Evolutionary conservation across 345 rosid species (phyloP).

Genomic region (Eucalyptus regnans): DNA sequence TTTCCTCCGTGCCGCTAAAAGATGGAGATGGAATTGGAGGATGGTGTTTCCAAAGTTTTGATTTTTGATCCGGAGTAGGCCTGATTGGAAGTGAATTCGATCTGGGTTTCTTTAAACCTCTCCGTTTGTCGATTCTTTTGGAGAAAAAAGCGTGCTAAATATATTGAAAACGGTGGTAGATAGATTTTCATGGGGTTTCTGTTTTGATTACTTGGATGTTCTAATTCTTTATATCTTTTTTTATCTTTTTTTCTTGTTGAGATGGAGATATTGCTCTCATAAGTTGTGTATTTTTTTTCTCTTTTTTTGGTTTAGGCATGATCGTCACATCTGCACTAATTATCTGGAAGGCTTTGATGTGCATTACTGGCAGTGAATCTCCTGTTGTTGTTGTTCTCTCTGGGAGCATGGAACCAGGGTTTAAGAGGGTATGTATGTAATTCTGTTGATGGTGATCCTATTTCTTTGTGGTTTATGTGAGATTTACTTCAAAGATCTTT

Average conservation of each 20-base stretch:
- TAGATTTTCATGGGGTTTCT: not conserved
- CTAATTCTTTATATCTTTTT: not conserved
- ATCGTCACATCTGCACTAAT: constrained; percentile 91
- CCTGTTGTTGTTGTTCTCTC: constrained; percentile 99
- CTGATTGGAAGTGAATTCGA: not conserved
- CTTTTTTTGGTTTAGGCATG: constrained; percentile 44
- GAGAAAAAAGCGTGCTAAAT: not conserved
- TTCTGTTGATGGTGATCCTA: not conserved
- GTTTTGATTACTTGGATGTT: not conserved
- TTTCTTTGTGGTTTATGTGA: not conserved
- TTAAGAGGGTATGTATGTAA: constrained; percentile 57
- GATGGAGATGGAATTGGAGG: not conserved
- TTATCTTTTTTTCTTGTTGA: not conserved
- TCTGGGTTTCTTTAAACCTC: not conserved
- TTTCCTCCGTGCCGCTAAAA: not conserved
- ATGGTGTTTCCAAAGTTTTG: not conserved
- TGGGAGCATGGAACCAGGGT: constrained; percentile 99
- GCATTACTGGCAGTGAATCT: constrained; percentile 95
- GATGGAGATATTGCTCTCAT: not conserved
- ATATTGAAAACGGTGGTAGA: not conserved
- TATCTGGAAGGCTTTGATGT: constrained; percentile 95
- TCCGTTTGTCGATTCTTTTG: not conserved
- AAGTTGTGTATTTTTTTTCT: not conserved
- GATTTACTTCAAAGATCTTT: not conserved
- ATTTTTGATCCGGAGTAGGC: not conserved